These are phyloP conservation scores for Coemansia sp. DNA, from an alignment of 192 early-diverging fungal genomes.

Conservation along the genomic window DNA sequence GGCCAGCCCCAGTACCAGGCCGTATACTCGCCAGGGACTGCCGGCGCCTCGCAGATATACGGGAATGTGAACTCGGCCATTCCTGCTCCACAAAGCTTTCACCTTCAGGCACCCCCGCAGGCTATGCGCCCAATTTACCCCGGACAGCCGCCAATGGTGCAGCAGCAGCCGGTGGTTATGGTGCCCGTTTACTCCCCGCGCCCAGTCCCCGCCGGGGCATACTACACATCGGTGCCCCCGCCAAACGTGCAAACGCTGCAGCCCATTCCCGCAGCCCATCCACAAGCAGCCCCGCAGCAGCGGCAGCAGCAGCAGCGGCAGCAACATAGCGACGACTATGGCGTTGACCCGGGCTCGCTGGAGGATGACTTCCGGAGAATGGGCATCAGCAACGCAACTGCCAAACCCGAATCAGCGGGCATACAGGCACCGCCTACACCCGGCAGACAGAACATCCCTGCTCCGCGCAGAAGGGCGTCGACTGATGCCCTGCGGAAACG, in stretches of 20 bases:
- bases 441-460: constrained; percentile 8
- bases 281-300: neutral
- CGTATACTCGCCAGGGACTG: constrained; percentile 2
- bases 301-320: constrained; percentile 13
- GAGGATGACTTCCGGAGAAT: constrained; percentile 24
- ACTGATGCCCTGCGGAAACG: constrained; percentile 22
- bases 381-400: constrained; percentile 1
- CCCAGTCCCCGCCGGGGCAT: neutral
- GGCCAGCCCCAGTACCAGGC: constrained; percentile 10
- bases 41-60: constrained; percentile 1
- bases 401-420: neutral
- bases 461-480: constrained; percentile 18
- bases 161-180: neutral
- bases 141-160: neutral
- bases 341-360: constrained; percentile 1
- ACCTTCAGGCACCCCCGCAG: constrained; percentile 8
- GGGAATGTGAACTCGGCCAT: constrained; percentile 18
- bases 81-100: constrained; percentile 22
- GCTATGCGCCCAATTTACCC: too few relatives aligned
- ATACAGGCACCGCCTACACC: too few relatives aligned
- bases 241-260: neutral
- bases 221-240: neutral
- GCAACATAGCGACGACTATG: neutral
- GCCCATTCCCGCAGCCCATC: neutral
- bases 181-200: neutral